Evolutionary conservation across 805 yeast genomes (phyloP).

Genomic region (Saccharomycopsis sp.): DNA sequence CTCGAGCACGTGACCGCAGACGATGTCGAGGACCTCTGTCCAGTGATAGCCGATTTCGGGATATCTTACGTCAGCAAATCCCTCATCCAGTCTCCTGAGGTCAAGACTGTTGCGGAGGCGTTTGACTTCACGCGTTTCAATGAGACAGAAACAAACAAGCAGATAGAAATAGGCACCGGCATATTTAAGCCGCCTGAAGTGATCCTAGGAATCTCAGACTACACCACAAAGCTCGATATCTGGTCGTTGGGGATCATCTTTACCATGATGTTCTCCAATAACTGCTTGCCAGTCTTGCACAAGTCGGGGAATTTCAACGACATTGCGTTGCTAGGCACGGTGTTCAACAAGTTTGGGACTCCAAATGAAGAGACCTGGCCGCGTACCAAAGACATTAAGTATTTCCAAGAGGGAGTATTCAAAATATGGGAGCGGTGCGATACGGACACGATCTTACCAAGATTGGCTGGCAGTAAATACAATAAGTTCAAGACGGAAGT

Average conservation of each 20-base stretch:
- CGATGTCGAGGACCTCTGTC: conserved; percentile 26
- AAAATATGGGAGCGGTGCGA: conserved; percentile 24
- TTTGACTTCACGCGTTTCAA: conserved; percentile 3
- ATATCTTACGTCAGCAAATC: conserved; percentile 39
- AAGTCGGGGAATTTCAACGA: conserved; percentile 43
- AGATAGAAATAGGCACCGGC: conserved; percentile 44
- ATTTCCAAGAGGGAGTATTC: conserved; percentile 32
- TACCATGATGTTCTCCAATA: conserved; percentile 41
- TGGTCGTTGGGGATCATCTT: conserved; percentile 68
- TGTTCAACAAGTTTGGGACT: conserved; percentile 56
- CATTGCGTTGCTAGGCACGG: conserved; percentile 47
- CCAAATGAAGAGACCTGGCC: conserved; percentile 44
- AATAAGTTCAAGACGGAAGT: conserved; percentile 21
- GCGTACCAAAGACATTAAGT: conserved; percentile 33
- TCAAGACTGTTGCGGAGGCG: not conserved
- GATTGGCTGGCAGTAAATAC: conserved; percentile 16
- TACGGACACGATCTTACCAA: conserved; percentile 30
- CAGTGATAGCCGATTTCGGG: conserved; percentile 59
- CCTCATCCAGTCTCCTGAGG: conserved; percentile 30
- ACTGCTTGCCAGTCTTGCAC: conserved; percentile 35
- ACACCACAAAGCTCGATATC: conserved; percentile 52
- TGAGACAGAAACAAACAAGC: conserved; percentile 9
- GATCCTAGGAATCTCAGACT: conserved; percentile 51
- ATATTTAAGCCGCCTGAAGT: conserved; percentile 71
- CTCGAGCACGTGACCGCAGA: conserved; percentile 27